Conservation (phyloP, 2,329 filamentous ascomycete species). For the Microsporum canis region DNA sequence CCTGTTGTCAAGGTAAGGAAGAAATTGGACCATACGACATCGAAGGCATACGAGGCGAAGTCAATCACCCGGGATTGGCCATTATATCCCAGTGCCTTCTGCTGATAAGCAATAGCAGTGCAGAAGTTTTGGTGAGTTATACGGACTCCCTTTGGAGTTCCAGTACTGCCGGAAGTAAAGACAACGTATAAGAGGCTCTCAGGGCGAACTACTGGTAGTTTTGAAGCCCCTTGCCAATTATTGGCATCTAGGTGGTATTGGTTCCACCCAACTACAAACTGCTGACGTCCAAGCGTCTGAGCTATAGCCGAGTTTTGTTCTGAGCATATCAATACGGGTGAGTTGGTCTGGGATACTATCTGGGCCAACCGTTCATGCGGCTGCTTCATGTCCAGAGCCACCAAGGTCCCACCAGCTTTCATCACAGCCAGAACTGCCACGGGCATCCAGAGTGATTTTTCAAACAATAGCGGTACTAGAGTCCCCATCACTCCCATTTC, state of each 20-base stretch:
- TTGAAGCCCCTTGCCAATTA: not conserved
- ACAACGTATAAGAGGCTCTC: conserved; percentile 38
- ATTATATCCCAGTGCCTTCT: conserved; percentile 38
- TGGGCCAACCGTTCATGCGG: conserved; percentile 25
- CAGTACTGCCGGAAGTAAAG: conserved; percentile 56
- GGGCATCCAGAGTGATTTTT: conserved; percentile 24
- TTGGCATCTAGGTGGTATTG: not conserved
- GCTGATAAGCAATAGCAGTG: conserved; percentile 45
- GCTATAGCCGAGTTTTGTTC: not conserved
- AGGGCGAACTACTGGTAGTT: conserved; percentile 10
- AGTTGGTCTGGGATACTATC: conserved; percentile 14
- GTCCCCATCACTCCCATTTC: conserved; percentile 19
- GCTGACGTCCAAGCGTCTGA: not conserved
- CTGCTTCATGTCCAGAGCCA: conserved; percentile 20
- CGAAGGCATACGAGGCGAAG: conserved; percentile 78
- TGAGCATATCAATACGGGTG: conserved; percentile 9
- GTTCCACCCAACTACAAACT: not conserved
- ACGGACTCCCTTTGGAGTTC: conserved; percentile 53
- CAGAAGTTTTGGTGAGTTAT: conserved; percentile 63
- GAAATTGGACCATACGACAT: conserved; percentile 81
- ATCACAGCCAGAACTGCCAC: conserved; percentile 20
- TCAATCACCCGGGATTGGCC: conserved; percentile 55
- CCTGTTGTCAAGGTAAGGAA: conserved; percentile 38
- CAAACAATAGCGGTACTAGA: conserved; percentile 21
- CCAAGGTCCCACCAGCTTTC: conserved; percentile 21